A percentile compares a stretch with the other conserved stretches of the same genome.
Evolutionary conservation across 306 rosid genomes (phyloP).

Genomic region (Hippophae gyantsensis): DNA sequence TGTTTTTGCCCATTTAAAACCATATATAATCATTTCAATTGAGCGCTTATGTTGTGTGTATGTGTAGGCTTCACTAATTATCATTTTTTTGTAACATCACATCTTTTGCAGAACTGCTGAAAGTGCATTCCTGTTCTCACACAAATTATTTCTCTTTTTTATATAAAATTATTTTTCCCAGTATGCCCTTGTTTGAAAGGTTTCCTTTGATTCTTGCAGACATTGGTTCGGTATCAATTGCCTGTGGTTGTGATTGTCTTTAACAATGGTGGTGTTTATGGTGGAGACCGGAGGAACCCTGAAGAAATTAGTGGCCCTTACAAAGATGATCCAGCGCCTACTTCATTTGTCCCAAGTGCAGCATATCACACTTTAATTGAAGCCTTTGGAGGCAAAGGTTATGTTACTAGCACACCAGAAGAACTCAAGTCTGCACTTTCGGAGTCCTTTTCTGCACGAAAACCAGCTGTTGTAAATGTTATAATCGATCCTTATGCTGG

Average conservation of each 20-base stretch:
- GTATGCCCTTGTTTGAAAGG: background rate
- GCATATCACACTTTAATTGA: constrained; percentile 76
- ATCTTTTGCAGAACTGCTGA: too few relatives aligned
- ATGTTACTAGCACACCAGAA: constrained; percentile 59
- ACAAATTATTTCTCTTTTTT: too few relatives aligned
- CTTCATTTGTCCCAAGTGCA: constrained; percentile 68
- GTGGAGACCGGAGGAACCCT: constrained; percentile 53
- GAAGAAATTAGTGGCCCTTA: constrained; percentile 78
- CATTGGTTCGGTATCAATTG: constrained; percentile 88
- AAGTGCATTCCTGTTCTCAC: too few relatives aligned
- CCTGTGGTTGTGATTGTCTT: constrained; percentile 85
- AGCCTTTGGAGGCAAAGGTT: constrained; percentile 98
- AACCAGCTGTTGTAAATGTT: constrained; percentile 75
- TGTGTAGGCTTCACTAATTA: too few relatives aligned
- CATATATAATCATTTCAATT: too few relatives aligned
- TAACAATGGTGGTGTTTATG: constrained; percentile 84
- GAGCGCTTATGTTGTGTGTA: too few relatives aligned
- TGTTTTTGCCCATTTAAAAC: too few relatives aligned
- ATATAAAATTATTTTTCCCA: too few relatives aligned
- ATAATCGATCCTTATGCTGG: constrained; percentile 87
- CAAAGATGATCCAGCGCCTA: constrained; percentile 91
- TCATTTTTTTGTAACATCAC: too few relatives aligned
- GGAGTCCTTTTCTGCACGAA: constrained; percentile 59
- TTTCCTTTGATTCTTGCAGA: constrained; percentile 36
- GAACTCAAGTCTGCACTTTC: constrained; percentile 76